These are phyloP conservation scores for Nemania sp. DNA, from an alignment of 2,329 filamentous ascomycete species.

Conservation along the genomic window DNA sequence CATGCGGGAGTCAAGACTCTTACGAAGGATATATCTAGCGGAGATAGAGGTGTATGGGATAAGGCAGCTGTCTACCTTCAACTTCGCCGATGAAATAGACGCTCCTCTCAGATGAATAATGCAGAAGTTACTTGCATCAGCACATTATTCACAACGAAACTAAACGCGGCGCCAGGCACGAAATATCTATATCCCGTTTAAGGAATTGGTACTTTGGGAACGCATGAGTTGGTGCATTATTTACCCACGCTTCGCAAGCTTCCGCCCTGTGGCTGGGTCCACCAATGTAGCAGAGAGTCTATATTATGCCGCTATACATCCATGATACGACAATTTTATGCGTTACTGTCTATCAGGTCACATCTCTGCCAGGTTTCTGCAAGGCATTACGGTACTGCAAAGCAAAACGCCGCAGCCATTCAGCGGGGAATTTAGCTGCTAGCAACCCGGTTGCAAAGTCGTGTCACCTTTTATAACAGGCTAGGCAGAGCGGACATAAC, in stretches of 20 bases:
- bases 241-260: not conserved
- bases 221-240: not conserved
- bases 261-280: not conserved
- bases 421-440: not conserved
- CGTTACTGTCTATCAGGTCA: not conserved
- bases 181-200: not conserved
- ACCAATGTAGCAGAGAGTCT: not conserved
- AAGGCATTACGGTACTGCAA: conserved; percentile 9
- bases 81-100: conserved; percentile 34
- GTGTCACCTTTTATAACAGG: not conserved
- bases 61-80: conserved; percentile 60
- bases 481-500: not conserved
- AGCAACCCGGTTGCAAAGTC: not conserved
- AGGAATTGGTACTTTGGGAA: not conserved
- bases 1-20: conserved; percentile 61
- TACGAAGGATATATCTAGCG: conserved; percentile 49
- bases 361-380: not conserved
- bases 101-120: conserved; percentile 2
- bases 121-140: not conserved
- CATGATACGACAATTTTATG: conserved; percentile 3
- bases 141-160: conserved; percentile 10
- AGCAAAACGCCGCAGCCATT: not conserved
- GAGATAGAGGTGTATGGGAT: conserved; percentile 58
- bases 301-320: not conserved
- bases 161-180: not conserved